Conservation (phyloP, 371 early-diverging fungal genomes). For the Mortierella sp. region DNA sequence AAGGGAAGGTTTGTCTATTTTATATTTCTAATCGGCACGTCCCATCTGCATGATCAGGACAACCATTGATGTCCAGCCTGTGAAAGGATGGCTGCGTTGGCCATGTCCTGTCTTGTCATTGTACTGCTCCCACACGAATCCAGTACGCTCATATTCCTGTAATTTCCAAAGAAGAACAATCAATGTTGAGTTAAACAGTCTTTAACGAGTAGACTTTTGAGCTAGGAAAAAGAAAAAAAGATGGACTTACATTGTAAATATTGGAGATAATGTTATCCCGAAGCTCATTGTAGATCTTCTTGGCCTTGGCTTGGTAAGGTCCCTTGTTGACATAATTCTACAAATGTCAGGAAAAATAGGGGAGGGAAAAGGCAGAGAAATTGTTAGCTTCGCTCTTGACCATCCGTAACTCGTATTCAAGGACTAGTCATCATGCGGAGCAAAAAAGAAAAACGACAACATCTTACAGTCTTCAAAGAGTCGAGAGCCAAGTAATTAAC, state of each 20-base stretch:
- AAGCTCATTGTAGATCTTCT: slow-evolving; percentile 79
- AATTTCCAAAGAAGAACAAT: not conserved
- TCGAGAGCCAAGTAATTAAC: slow-evolving; percentile 89
- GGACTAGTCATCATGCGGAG: not conserved
- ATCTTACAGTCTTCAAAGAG: slow-evolving; percentile 74
- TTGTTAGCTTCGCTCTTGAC: no score
- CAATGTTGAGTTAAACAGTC: no score
- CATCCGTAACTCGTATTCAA: not conserved
- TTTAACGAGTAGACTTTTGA: no score
- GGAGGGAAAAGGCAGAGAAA: not conserved
- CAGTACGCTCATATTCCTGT: slow-evolving; percentile 82
- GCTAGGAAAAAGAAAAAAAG: no score
- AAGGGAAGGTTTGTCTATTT: not conserved
- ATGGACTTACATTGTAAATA: slow-evolving; percentile 71
- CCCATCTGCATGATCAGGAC: slow-evolving; percentile 80
- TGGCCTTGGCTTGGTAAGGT: slow-evolving; percentile 77
- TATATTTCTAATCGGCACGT: slow-evolving; percentile 13
- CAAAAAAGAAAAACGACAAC: not conserved
- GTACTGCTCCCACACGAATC: slow-evolving; percentile 96
- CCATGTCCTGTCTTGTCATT: slow-evolving; percentile 84
- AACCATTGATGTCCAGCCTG: slow-evolving; percentile 94
- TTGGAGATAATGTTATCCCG: slow-evolving; percentile 83
- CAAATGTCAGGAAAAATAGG: not conserved
- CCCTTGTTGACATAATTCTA: slow-evolving; percentile 82
- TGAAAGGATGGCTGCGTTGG: slow-evolving; percentile 92